Evolutionary conservation across 2,329 filamentous ascomycete species (phyloP), one percentile per base, ranked within the genome.

Genomic region (Aureobasidium vineae): DNA sequence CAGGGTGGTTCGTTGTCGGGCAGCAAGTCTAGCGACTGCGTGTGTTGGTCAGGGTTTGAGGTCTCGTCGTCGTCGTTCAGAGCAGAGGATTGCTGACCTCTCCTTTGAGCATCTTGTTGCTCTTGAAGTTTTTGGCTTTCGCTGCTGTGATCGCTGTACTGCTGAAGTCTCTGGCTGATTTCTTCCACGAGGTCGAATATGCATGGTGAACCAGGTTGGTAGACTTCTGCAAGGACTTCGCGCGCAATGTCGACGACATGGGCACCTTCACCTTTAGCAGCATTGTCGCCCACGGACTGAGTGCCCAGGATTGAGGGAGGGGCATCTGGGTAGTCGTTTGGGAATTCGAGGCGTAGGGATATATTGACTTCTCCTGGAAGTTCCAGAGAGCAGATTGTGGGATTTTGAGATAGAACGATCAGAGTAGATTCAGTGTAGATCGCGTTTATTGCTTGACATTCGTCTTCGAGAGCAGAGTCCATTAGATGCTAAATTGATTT

Each of bases 111-210:
- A 74, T 66, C 61, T 71, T 73, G 70, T 73, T 72, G 69, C 68
- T 72, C 70, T 69, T 71, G 50, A 54, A 49, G 65, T 69, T 63
- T 70, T 68, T 70, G 67, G 50, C 16, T 40, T 63, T 67, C 54
- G 61, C 45, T 52, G 40, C 31, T 21, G 13, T 23, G 10, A 45
- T 72, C 70, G 56, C 71, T 60, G 71, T 74, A 70, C 66, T 74
- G 70, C 70, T 75, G 70, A 76, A 77, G 73, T 59, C 71, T 75
- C 70, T 71, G 68, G 13, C 63, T 68, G 45, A 74, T 66, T 64
- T 77, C 85, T 70, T 97, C 93, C 43, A 97, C 84, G n/a, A 96
- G 84, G 75, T 97, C 94, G 73, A 93, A 99, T 3, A 99, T 80
- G 73, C 93, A 97, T 26, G 96, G 92, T 63, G 86, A 84, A 0